phyloP scores from a whole-genome alignment of 768 basidiomycete species.

The Paxillus involutus region DNA sequence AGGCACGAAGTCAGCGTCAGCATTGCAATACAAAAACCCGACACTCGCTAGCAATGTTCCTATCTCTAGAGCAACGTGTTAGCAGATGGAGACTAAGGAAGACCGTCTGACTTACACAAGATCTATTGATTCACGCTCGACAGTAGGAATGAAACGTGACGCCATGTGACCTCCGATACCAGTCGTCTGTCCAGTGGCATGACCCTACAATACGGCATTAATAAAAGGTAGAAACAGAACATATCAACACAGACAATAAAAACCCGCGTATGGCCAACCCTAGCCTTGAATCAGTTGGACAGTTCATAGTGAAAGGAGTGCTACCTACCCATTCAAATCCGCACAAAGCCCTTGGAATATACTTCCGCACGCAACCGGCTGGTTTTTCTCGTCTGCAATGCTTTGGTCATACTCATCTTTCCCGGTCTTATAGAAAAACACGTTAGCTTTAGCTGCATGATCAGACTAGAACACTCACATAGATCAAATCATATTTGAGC shows the following conservation, averaged over 20 bases:
- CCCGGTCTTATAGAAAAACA: slow-evolving; percentile 53
- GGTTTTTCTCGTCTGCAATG: slow-evolving; percentile 61
- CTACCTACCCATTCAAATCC: slow-evolving; percentile 73
- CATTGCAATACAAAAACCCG: background rate
- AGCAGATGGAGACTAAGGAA: background rate
- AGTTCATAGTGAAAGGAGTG: slow-evolving; percentile 16
- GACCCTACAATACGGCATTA: slow-evolving; percentile 53
- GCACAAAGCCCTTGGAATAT: slow-evolving; percentile 87
- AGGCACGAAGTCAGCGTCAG: background rate
- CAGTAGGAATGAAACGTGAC: slow-evolving; percentile 90
- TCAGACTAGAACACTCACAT: slow-evolving; percentile 44
- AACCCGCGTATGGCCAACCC: slow-evolving; percentile 68
- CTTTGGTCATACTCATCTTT: slow-evolving; percentile 80
- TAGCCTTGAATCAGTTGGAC: slow-evolving; percentile 28
- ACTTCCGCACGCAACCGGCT: slow-evolving; percentile 63
- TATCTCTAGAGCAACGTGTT: slow-evolving; percentile 51
- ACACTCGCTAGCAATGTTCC: slow-evolving; percentile 68
- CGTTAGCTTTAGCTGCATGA: background rate
- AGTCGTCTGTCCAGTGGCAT: slow-evolving; percentile 90
- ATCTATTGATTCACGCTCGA: slow-evolving; percentile 92
- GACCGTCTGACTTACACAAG: slow-evolving; percentile 57
- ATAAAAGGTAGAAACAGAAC: background rate
- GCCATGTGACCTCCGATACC: slow-evolving; percentile 72
- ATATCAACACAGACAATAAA: slow-evolving; percentile 66
- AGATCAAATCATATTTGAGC: slow-evolving; percentile 82